These are phyloP conservation scores for Myrica gale DNA, from an alignment of 306 rosid species.

Conservation along the genomic window DNA sequence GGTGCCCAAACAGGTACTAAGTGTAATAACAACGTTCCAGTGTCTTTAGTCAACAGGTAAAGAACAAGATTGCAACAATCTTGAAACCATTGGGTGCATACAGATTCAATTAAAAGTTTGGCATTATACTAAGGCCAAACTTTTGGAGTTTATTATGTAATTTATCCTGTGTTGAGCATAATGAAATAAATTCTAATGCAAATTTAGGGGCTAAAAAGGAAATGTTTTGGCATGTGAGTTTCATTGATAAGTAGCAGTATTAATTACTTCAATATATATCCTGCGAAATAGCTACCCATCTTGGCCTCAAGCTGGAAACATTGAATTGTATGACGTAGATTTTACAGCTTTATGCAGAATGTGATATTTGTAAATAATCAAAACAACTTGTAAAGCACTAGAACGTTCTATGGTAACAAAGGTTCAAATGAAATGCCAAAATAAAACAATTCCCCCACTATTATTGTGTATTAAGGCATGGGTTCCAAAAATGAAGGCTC, in stretches of 20 bases:
- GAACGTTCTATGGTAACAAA: background rate
- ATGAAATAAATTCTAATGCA: background rate
- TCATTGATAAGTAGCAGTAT: background rate
- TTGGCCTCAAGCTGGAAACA: background rate
- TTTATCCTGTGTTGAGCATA: background rate
- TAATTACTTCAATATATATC: background rate
- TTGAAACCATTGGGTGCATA: background rate
- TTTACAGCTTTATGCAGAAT: background rate
- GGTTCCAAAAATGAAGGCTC: background rate
- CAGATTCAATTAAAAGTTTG: background rate
- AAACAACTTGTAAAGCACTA: background rate
- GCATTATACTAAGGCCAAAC: background rate
- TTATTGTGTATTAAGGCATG: background rate
- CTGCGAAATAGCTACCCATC: background rate
- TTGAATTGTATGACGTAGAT: background rate
- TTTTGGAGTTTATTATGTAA: no score
- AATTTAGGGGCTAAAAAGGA: background rate
- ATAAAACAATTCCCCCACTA: background rate
- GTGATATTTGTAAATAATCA: no score
- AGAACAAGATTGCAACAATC: background rate
- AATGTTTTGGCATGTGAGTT: background rate
- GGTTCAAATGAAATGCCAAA: conserved; percentile 2
- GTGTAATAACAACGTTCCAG: background rate
- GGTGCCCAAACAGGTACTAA: background rate
- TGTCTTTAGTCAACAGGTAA: background rate